Conservation (phyloP, 345 rosid species). For the Lagerstroemia speciosa region DNA sequence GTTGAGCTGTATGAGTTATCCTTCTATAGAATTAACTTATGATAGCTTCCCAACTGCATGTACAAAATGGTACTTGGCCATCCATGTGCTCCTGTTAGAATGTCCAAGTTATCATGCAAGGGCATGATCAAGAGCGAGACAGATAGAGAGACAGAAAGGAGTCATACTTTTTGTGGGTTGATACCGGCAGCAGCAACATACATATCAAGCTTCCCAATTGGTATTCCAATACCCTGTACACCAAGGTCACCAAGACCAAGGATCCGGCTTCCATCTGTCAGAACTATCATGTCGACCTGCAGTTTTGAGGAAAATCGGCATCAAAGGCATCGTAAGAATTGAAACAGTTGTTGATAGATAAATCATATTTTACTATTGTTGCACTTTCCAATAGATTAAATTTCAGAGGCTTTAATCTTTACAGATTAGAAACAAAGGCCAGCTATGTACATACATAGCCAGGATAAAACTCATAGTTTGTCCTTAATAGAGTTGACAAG, state of each 20-base stretch:
- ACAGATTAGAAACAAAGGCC: background rate
- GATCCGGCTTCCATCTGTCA: conserved; percentile 95
- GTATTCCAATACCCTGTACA: conserved; percentile 95
- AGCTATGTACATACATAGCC: background rate
- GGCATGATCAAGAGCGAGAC: background rate
- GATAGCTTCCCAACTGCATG: background rate
- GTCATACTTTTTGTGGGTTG: conserved; percentile 82
- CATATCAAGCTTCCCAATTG: conserved; percentile 94
- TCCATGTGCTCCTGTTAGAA: background rate
- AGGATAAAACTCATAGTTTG: background rate
- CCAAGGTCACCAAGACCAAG: conserved; percentile 99
- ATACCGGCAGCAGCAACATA: conserved; percentile 98
- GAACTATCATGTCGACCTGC: conserved; percentile 96
- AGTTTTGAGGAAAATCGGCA: conserved; percentile 8
- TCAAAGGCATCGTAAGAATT: conserved; percentile 3
- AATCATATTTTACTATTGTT: background rate
- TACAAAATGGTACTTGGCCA: background rate
- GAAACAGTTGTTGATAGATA: background rate
- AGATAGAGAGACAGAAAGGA: background rate
- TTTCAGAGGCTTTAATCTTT: background rate
- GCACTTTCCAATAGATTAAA: background rate
- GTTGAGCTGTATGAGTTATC: background rate
- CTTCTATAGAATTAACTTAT: background rate
- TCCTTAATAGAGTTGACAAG: background rate
- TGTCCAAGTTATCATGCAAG: background rate